Evolutionary conservation across 352 stramenopile genomes (phyloP).

Genomic region (Peronospora destructor): DNA sequence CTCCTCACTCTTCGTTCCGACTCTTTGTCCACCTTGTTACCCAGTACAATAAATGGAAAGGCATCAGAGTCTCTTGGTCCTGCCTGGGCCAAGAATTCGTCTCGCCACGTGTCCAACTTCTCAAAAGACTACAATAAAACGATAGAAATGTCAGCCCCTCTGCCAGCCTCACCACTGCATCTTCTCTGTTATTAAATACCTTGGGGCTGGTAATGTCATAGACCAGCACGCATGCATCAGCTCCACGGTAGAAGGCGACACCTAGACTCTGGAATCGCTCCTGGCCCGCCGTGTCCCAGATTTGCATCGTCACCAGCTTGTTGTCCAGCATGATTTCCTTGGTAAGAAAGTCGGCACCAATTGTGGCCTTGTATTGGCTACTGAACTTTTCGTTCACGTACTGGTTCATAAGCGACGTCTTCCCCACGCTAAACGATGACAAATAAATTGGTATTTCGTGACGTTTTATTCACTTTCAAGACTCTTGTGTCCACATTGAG

Average conservation of each 20-base stretch:
- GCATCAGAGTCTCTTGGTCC: slow-evolving; percentile 83
- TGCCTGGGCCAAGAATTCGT: slow-evolving; percentile 95
- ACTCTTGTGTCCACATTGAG: neutral
- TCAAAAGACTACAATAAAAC: slow-evolving; percentile 87
- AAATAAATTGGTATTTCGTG: neutral
- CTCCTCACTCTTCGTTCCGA: slow-evolving; percentile 54
- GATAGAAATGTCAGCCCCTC: neutral
- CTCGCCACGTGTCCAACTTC: slow-evolving; percentile 95
- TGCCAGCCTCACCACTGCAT: neutral
- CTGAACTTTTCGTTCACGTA: slow-evolving; percentile 98
- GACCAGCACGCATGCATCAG: slow-evolving; percentile 96
- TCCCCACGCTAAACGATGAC: slow-evolving; percentile 86
- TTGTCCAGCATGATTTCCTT: slow-evolving; percentile 96
- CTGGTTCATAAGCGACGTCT: slow-evolving; percentile 99
- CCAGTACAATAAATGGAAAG: slow-evolving; percentile 97
- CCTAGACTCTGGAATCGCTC: slow-evolving; percentile 98
- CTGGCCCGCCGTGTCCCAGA: slow-evolving; percentile 99
- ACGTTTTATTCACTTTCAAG: too few relatives aligned
- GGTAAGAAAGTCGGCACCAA: slow-evolving; percentile 97
- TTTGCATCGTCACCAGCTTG: slow-evolving; percentile 95
- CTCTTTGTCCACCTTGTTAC: slow-evolving; percentile 98
- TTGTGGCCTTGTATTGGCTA: slow-evolving; percentile 98
- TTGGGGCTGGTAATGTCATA: slow-evolving; percentile 99
- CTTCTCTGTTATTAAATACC: slow-evolving; percentile 10
- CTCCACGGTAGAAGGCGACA: slow-evolving; percentile 96